These are phyloP conservation scores for Saccharum hybrid DNA, from an alignment of 202 grass and related monocot species.

Conservation along the genomic window DNA sequence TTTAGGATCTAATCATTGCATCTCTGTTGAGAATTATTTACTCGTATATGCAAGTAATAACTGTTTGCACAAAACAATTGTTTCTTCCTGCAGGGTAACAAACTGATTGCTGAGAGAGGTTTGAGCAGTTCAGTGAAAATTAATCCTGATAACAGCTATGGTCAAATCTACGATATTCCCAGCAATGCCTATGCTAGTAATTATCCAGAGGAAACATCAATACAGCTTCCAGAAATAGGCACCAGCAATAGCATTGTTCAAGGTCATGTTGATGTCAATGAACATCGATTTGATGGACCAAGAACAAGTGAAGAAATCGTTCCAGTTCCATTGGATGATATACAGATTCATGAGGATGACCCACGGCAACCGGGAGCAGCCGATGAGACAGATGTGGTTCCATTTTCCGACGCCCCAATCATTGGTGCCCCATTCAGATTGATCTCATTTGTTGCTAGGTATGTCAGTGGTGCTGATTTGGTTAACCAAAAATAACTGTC, in stretches of 20 bases:
- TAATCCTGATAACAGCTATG: conserved; percentile 39
- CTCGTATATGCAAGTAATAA: conserved; percentile 16
- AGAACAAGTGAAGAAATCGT: conserved; percentile 63
- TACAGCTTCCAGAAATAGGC: conserved; percentile 29
- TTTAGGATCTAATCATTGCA: conserved; percentile 10
- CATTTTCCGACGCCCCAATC: conserved; percentile 82
- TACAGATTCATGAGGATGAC: conserved; percentile 71
- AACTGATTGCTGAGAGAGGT: conserved; percentile 37
- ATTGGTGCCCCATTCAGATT: conserved; percentile 88
- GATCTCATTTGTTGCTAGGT: conserved; percentile 93
- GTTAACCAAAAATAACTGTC: conserved; percentile 60
- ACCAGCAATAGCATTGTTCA: conserved; percentile 11
- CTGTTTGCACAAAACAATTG: conserved; percentile 17
- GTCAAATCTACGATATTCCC: conserved; percentile 32
- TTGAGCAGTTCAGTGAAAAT: conserved; percentile 24
- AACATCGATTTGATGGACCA: conserved; percentile 51
- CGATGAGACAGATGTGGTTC: conserved; percentile 51
- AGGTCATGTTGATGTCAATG: conserved; percentile 45
- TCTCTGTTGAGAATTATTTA: conserved; percentile 28
- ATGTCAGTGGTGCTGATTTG: conserved; percentile 91
- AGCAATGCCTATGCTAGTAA: conserved; percentile 30
- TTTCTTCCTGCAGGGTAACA: conserved; percentile 47
- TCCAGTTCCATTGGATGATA: conserved; percentile 70
- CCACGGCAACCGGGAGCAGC: conserved; percentile 23
- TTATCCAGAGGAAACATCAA: conserved; percentile 39